Conservation (phyloP, 129 eudicot species). For the Glebionis coronaria region DNA sequence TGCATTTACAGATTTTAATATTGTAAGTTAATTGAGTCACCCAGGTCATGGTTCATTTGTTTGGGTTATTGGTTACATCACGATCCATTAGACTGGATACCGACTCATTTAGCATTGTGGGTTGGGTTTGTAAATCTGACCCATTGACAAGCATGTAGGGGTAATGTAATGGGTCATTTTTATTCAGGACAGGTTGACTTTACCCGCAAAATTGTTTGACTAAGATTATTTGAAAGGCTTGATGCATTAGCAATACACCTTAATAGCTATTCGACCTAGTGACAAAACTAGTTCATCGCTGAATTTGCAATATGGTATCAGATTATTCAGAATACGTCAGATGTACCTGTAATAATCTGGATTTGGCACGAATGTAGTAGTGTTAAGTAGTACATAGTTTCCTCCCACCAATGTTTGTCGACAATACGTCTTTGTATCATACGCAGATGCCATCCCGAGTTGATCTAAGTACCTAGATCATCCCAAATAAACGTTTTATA, state of each 20-base stretch:
- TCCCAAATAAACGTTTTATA: background rate
- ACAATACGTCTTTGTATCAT: slow-evolving; percentile 54
- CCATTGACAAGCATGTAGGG: background rate
- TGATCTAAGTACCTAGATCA: slow-evolving; percentile 69
- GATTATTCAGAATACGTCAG: background rate
- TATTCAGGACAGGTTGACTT: background rate
- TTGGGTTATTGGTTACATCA: background rate
- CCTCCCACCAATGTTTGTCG: slow-evolving; percentile 73
- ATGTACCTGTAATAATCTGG: slow-evolving; percentile 64
- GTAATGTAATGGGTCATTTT: background rate
- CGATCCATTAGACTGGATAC: background rate
- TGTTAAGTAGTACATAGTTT: slow-evolving; percentile 63
- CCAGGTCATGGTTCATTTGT: too few relatives aligned
- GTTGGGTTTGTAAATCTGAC: background rate
- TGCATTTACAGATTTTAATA: slow-evolving; percentile 16
- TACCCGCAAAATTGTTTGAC: background rate
- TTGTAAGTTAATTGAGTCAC: background rate
- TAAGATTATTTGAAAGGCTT: background rate
- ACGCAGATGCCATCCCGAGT: slow-evolving; percentile 62
- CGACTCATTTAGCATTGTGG: too few relatives aligned
- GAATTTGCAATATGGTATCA: background rate
- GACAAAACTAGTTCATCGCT: background rate
- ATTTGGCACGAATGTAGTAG: slow-evolving; percentile 58
- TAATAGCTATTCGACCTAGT: background rate
- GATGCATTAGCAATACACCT: background rate